Evolutionary conservation across 2,329 filamentous ascomycete genomes (phyloP), one percentile per base, ranked within the genome.

Genomic region (Stemphylium beticola): DNA sequence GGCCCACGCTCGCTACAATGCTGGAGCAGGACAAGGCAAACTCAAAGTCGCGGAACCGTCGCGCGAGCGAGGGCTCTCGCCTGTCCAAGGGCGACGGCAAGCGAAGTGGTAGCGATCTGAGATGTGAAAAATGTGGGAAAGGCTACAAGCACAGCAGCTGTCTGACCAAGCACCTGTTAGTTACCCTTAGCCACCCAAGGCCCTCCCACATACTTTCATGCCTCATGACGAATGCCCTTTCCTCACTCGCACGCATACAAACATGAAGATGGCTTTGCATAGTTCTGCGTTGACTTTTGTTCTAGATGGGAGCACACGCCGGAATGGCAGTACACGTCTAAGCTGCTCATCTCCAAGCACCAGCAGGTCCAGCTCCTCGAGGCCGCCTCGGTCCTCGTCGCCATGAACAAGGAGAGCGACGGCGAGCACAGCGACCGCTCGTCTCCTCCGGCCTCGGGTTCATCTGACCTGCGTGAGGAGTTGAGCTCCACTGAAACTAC

Each of bases 101-200:
- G 81, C 93, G 92, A 77, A 90, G 86, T 79, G 86, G 87, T 72
- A 87, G 88, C 72, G 93, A 98, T 77, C 86, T 99, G 75, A 92
- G 90, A 78, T 99, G 95, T 82, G 92, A 96, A 76, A 93, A 93
- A 79, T 99, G 95, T 83, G 93, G 93, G 78, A 99, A 99, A 85
- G 92, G 92, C 80, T 99, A 99, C 87, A 99, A 99, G 87, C 95
- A 99, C 85, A 96, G 93, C 87, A 98, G 95, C 83, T 99, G 95
- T 87, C 87, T 99, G 83, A 96, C 91, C 77, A 99, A 98, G 87
- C 95, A 99, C 88, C 89, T 97, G 95, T 98, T 88, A 86, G 95
- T 96, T 84, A 81, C 84, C 87, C 84, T 82, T 74, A 76, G 72
- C 74, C 66, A 56, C 62, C 49, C 53, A 57, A 57, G 69, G 69